A percentile compares a stretch with the other conserved stretches of the same genome.
These are phyloP conservation scores for Euphorbia celastroides DNA, from an alignment of 441 rosid genomes.

Conservation along the genomic window DNA sequence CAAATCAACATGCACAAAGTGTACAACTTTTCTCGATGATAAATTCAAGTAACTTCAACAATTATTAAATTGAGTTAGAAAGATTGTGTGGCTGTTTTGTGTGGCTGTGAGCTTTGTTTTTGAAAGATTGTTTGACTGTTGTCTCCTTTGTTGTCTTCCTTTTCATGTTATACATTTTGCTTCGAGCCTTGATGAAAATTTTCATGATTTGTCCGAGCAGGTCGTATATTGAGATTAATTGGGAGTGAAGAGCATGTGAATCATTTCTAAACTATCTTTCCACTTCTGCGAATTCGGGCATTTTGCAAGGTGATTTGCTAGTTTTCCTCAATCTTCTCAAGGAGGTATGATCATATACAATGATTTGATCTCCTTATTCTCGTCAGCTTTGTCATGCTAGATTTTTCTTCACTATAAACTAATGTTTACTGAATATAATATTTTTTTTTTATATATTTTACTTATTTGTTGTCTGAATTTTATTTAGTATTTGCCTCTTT, in stretches of 20 bases:
- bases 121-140: background rate
- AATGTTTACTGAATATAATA: background rate
- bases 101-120: background rate
- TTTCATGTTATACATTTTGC: background rate
- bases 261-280: slow-evolving; percentile 41
- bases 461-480: slow-evolving; percentile 1
- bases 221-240: slow-evolving; percentile 38
- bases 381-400: background rate
- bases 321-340: background rate
- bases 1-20: no score
- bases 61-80: no score
- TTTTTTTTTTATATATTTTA: background rate
- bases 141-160: background rate
- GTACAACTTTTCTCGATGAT: no score
- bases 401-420: background rate
- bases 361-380: background rate
- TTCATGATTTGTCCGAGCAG: slow-evolving; percentile 32
- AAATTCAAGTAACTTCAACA: no score
- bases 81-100: no score
- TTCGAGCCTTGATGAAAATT: slow-evolving; percentile 9
- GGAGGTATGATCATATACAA: background rate
- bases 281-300: slow-evolving; percentile 62
- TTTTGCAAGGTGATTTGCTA: slow-evolving; percentile 46
- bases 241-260: slow-evolving; percentile 39
- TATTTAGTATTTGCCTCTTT: slow-evolving; percentile 20